Evolutionary conservation across 1,284 basidiomycete genomes (phyloP).

Genomic region (Ustilago loliicola): DNA sequence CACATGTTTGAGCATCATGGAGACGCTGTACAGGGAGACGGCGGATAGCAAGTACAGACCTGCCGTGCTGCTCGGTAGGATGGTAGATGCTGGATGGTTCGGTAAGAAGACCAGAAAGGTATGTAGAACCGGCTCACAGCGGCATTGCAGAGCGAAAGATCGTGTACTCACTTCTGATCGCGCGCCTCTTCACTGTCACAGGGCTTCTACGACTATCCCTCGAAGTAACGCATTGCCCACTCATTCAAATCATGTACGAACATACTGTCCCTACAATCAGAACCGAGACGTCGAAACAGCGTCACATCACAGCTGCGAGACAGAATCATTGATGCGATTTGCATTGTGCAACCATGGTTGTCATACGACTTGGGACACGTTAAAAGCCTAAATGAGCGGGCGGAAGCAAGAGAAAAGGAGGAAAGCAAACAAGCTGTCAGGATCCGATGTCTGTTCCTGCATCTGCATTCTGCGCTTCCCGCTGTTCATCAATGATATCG

Average conservation of each 20-base stretch:
- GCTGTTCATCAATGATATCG: background rate
- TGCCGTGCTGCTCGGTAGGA: constrained; percentile 86
- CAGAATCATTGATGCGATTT: background rate
- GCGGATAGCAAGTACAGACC: constrained; percentile 98
- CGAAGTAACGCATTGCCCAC: constrained; percentile 25
- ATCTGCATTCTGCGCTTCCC: constrained; percentile 3
- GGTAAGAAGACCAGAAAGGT: constrained; percentile 80
- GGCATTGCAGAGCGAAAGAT: background rate
- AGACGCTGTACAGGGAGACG: constrained; percentile 76
- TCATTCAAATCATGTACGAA: background rate
- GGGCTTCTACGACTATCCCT: constrained; percentile 67
- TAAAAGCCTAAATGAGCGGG: background rate
- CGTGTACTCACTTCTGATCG: background rate
- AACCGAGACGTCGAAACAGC: background rate
- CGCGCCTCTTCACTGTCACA: constrained; percentile 6
- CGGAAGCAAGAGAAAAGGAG: background rate
- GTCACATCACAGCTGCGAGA: background rate
- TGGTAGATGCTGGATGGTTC: constrained; percentile 96
- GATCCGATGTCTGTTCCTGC: background rate
- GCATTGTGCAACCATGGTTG: background rate
- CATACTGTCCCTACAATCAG: background rate
- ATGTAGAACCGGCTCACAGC: constrained; percentile 12
- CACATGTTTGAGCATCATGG: constrained; percentile 75
- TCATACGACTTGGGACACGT: background rate
- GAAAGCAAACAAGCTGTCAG: constrained; percentile 1